Conservation (phyloP, 2,329 filamentous ascomycete species). For the Fusarium setosum region DNA sequence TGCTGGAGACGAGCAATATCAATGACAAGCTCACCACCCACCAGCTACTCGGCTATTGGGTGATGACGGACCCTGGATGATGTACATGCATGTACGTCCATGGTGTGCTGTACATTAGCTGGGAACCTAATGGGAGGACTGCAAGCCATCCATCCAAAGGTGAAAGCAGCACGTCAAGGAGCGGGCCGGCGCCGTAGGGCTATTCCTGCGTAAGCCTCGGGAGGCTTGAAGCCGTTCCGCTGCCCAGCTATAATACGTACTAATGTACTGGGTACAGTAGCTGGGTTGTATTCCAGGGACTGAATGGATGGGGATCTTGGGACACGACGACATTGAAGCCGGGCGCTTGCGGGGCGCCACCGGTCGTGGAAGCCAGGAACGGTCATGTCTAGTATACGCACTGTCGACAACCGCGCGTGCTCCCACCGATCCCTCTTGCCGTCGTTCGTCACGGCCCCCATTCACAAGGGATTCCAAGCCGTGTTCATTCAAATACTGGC, state of each 20-base stretch:
- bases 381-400: conserved; percentile 14
- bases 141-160: conserved; percentile 3
- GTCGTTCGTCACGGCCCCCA: too few species aligned
- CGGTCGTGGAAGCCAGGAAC: conserved; percentile 25
- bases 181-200: conserved; percentile 27
- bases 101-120: too few species aligned
- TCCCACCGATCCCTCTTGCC: too few species aligned
- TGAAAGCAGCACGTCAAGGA: conserved; percentile 23
- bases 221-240: conserved; percentile 24
- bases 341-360: conserved; percentile 28
- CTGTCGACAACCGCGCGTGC: conserved; percentile 22
- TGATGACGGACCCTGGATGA: not conserved
- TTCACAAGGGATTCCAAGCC: too few species aligned
- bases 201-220: conserved; percentile 7
- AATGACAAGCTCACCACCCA: not conserved
- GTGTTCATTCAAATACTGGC: too few species aligned
- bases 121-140: not conserved
- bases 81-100: not conserved
- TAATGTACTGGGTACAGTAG: too few species aligned
- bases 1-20: not conserved
- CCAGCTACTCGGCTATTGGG: not conserved
- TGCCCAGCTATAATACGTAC: too few species aligned
- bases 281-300: not conserved
- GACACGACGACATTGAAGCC: not conserved
- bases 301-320: not conserved